These are phyloP conservation scores for Halenospora varia DNA, from an alignment of 495 filamentous ascomycete genomes.

Conservation along the genomic window DNA sequence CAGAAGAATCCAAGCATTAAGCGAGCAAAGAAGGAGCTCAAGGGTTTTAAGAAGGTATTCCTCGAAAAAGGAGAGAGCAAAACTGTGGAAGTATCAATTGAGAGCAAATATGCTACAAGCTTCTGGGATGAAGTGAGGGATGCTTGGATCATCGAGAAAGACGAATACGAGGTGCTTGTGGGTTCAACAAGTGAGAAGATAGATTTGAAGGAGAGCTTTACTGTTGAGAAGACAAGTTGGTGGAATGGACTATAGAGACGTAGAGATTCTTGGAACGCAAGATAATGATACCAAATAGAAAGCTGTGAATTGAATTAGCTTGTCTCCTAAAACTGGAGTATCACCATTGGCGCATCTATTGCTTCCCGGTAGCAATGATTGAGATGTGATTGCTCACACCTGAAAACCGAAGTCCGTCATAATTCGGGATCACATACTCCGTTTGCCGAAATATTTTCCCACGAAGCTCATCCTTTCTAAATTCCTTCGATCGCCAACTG, in stretches of 20 bases:
- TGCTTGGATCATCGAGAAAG: slow-evolving; percentile 64
- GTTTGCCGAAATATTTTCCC: no score
- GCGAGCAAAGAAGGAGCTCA: slow-evolving; percentile 71
- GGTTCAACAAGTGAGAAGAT: slow-evolving; percentile 44
- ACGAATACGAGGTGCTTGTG: slow-evolving; percentile 56
- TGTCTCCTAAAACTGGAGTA: background rate
- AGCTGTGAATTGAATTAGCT: background rate
- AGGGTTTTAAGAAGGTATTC: slow-evolving; percentile 73
- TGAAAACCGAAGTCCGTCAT: no score
- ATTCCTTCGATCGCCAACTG: no score
- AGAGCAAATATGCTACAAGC: slow-evolving; percentile 59
- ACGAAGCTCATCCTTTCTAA: no score
- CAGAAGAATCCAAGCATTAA: slow-evolving; percentile 36
- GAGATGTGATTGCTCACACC: no score
- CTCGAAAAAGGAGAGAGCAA: slow-evolving; percentile 66
- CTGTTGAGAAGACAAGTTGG: slow-evolving; percentile 52
- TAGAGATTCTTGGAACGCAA: background rate
- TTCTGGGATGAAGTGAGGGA: slow-evolving; percentile 69
- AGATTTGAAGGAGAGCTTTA: slow-evolving; percentile 42
- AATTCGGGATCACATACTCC: no score
- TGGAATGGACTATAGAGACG: slow-evolving; percentile 42
- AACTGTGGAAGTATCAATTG: slow-evolving; percentile 37
- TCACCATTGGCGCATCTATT: background rate
- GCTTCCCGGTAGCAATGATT: no score
- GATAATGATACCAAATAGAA: background rate